Conservation (phyloP, 2,329 filamentous ascomycete species). For the Dothideomycetes sp. region DNA sequence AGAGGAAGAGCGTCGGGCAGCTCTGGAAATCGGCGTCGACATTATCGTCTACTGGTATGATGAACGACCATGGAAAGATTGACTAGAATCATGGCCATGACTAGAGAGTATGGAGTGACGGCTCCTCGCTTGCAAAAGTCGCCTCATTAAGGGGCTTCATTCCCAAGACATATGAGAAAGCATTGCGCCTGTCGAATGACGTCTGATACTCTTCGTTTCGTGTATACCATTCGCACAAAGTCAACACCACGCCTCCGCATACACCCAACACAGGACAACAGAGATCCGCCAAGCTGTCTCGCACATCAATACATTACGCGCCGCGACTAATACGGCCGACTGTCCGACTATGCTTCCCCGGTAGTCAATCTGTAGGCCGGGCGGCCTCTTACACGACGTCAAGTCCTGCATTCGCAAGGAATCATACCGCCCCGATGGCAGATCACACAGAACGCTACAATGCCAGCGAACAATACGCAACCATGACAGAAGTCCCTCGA, state of each 20-base stretch:
- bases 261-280: too few relatives aligned
- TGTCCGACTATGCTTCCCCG: conserved; percentile 26
- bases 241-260: too few relatives aligned
- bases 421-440: not conserved
- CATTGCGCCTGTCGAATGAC: not conserved
- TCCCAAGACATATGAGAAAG: not conserved
- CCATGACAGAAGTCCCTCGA: conserved; percentile 17
- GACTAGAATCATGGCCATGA: not conserved
- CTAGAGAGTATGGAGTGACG: not conserved
- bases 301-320: conserved; percentile 31
- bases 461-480: conserved; percentile 19
- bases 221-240: too few relatives aligned
- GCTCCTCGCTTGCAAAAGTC: not conserved
- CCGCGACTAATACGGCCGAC: conserved; percentile 34
- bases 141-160: too few relatives aligned
- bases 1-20: not conserved
- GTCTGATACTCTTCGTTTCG: not conserved
- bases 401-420: conserved; percentile 9
- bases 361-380: conserved; percentile 32
- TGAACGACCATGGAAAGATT: not conserved
- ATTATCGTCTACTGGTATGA: not conserved
- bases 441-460: not conserved
- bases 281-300: conserved; percentile 31
- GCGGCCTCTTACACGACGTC: conserved; percentile 24
- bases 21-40: not conserved